A percentile compares a stretch with the other conserved stretches of the same genome.
Evolutionary conservation across 169 alveolate genomes (phyloP).

Genomic region (Eimeria falciformis): DNA sequence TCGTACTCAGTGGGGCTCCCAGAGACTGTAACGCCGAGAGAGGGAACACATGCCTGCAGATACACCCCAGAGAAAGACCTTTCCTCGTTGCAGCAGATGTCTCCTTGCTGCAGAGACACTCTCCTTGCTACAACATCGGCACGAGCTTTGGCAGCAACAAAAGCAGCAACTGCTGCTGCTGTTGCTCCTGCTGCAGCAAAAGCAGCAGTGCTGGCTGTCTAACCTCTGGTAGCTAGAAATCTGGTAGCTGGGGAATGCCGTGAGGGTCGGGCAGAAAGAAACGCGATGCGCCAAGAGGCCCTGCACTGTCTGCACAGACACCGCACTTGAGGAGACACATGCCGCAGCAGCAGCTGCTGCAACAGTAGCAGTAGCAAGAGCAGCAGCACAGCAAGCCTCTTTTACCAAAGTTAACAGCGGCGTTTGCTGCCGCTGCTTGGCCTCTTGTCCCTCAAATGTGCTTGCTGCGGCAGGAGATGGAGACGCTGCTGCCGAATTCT

Average conservation of each 20-base stretch:
- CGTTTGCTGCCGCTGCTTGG: neutral
- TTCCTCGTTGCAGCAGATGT: neutral
- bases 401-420: neutral
- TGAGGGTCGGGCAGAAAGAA: conserved; percentile 7
- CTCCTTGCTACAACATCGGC: neutral
- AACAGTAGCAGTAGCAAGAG: neutral
- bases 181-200: neutral
- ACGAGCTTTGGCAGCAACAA: neutral
- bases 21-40: neutral
- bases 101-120: neutral
- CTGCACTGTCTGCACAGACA: conserved; percentile 18
- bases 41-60: neutral
- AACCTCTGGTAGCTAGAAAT: neutral
- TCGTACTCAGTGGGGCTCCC: neutral
- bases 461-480: neutral
- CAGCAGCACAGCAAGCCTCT: neutral
- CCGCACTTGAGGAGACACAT: neutral
- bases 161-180: conserved; percentile 11
- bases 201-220: neutral
- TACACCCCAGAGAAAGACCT: neutral
- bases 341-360: neutral
- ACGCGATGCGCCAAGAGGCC: conserved; percentile 5
- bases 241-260: neutral
- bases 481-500: neutral
- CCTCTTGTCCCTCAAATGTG: neutral